These are phyloP conservation scores for Mentha longifolia DNA, from an alignment of 257 asterid genomes.

Conservation along the genomic window DNA sequence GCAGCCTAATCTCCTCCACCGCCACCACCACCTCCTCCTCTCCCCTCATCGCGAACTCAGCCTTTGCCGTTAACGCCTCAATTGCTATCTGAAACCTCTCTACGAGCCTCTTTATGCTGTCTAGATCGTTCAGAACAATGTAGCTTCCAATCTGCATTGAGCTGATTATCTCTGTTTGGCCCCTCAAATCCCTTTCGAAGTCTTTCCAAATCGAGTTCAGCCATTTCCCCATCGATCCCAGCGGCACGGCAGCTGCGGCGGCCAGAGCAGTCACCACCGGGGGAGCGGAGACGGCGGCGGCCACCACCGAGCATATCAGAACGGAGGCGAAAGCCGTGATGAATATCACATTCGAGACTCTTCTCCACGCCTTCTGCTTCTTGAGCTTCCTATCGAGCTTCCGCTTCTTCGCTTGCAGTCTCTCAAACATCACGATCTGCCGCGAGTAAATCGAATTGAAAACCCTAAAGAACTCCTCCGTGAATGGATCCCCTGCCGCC, in stretches of 20 bases:
- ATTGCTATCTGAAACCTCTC: constrained; percentile 61
- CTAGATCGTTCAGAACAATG: constrained; percentile 63
- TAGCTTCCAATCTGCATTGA: constrained; percentile 61
- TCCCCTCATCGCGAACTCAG: constrained; percentile 62
- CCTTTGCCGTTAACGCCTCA: constrained; percentile 54
- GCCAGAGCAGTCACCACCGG: constrained; percentile 80
- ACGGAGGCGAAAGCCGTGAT: constrained; percentile 68
- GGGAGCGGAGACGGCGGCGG: constrained; percentile 83
- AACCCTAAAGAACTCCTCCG: constrained; percentile 59
- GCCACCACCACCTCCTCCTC: constrained; percentile 69
- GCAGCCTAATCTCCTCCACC: constrained; percentile 62
- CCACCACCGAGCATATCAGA: constrained; percentile 79
- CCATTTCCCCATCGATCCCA: constrained; percentile 88
- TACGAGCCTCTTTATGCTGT: constrained; percentile 55
- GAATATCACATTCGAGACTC: constrained; percentile 70
- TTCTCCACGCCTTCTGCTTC: constrained; percentile 65
- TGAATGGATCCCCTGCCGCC: constrained; percentile 72
- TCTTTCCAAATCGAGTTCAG: constrained; percentile 72
- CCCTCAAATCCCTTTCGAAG: constrained; percentile 59
- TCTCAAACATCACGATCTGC: constrained; percentile 62
- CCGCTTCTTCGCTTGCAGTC: constrained; percentile 55
- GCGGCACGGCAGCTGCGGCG: constrained; percentile 82
- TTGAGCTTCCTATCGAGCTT: constrained; percentile 62
- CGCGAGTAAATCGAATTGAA: constrained; percentile 56
- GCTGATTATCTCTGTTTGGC: constrained; percentile 60